Evolutionary conservation across 2,329 filamentous ascomycete genomes (phyloP), one percentile per base, ranked within the genome.

Genomic region (Lasiodiplodia theobromae): DNA sequence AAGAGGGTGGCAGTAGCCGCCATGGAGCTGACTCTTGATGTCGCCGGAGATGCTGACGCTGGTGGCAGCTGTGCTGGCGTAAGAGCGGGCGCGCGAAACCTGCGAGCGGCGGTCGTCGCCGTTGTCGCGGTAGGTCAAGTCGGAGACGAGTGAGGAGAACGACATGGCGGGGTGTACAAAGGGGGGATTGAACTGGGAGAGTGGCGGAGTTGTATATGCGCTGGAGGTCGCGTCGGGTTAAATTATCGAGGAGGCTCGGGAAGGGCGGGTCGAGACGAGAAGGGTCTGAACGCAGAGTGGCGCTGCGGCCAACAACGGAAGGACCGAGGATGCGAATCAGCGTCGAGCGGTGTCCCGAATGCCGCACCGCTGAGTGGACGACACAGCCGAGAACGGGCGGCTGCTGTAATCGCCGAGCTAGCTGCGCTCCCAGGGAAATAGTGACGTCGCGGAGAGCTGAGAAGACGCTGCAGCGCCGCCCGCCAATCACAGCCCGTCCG

Each of bases 1-100:
- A 12, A 86, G 79, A 21, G 84, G 84, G 71, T 86, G 84, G 71
- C 81, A 82, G 73, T 86, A 86, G 54, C 84, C 84, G 71, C 83
- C 83, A 72, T 86, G 84, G 68, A 86, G 76, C 74, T 86, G 84
- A 64, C 82, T 84, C 69, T 82, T 81, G 72, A 86, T 85, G 69
- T 85, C 84, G 68, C 84, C 84, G 28, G 79, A 78, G 66, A 86
- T 84, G 81, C 82, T 84, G 71, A 86, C 83, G 73, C 82, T 84
- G 38, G 84, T 86, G 57, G 84, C 84, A 25, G 83, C 82, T 23
- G 84, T 86, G 73, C 83, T 85, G 72, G 82, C 82, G 72, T 85
- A 85, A 25, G 83, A 85, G 58, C 78, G 77, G 23, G 82, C 81
- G 68, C 82, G 78, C 6, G 83, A 85, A 69, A 82, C 75, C 53